These are phyloP conservation scores for Ichthyophthirius multifiliis DNA, from an alignment of 169 alveolate genomes.

Conservation along the genomic window DNA sequence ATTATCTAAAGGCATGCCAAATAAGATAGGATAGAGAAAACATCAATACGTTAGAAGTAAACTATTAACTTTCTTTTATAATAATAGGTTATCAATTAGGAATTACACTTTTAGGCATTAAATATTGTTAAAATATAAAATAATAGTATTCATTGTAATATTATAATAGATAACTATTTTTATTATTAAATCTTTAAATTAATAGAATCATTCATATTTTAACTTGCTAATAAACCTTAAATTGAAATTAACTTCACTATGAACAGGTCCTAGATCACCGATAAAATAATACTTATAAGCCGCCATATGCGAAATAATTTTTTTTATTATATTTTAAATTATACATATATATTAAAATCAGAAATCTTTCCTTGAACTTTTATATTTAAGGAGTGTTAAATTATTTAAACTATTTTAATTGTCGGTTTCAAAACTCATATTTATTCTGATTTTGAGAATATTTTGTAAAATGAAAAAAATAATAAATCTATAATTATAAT, in stretches of 20 bases:
- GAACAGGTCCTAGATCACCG: not conserved
- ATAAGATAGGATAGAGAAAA: conserved; percentile 19
- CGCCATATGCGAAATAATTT: not conserved
- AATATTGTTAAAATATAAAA: not conserved
- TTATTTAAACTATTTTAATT: not conserved
- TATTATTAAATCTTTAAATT: not conserved
- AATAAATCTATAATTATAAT: too few relatives aligned
- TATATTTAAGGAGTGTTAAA: not conserved
- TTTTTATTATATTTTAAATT: not conserved
- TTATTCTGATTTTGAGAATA: too few relatives aligned
- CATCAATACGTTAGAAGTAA: conserved; percentile 32
- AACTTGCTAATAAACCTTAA: not conserved
- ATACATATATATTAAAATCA: not conserved
- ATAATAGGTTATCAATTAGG: not conserved
- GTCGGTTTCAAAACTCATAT: too few relatives aligned
- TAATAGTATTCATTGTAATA: too few relatives aligned
- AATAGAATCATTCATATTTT: not conserved
- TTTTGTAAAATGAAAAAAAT: too few relatives aligned
- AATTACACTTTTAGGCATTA: not conserved
- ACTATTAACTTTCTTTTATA: not conserved
- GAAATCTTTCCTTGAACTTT: not conserved
- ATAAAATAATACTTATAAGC: not conserved
- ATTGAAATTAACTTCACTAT: not conserved
- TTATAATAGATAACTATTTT: not conserved
- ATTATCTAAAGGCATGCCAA: conserved; percentile 41